A percentile compares a stretch with the other conserved stretches of the same genome.
These are phyloP conservation scores for Serendipita indica DNA, from an alignment of 768 basidiomycete genomes.

Conservation along the genomic window DNA sequence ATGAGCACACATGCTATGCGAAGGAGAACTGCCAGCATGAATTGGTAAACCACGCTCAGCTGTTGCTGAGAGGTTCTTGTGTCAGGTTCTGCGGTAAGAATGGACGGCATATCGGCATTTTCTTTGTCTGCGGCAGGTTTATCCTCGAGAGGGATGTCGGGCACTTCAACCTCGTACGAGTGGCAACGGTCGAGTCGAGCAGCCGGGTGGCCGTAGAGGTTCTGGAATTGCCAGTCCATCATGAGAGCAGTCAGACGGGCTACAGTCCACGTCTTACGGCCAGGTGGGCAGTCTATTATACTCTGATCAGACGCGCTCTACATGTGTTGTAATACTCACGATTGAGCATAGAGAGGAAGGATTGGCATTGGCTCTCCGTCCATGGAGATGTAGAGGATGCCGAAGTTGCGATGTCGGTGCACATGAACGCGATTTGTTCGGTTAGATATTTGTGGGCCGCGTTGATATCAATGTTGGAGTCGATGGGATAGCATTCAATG, in stretches of 20 bases:
- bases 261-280: background rate
- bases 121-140: background rate
- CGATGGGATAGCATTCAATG: background rate
- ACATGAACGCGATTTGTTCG: background rate
- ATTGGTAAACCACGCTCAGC: constrained; percentile 21
- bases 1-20: constrained; percentile 27
- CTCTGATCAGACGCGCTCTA: background rate
- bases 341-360: background rate
- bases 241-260: background rate
- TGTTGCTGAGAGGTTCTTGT: background rate
- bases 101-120: background rate
- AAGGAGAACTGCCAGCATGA: constrained; percentile 27
- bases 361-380: background rate
- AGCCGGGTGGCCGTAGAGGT: constrained; percentile 31
- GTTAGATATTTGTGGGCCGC: background rate
- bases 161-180: constrained; percentile 22
- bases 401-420: background rate
- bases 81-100: no score
- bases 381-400: background rate
- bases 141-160: constrained; percentile 18
- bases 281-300: background rate
- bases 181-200: constrained; percentile 28
- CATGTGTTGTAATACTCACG: background rate
- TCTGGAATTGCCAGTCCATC: constrained; percentile 25
- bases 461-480: background rate